Percentiles rank a stretch among this genome's conserved stretches.
Evolutionary conservation across 1,284 basidiomycete genomes (phyloP).

Genomic region (Ustilago shanxiensis): DNA sequence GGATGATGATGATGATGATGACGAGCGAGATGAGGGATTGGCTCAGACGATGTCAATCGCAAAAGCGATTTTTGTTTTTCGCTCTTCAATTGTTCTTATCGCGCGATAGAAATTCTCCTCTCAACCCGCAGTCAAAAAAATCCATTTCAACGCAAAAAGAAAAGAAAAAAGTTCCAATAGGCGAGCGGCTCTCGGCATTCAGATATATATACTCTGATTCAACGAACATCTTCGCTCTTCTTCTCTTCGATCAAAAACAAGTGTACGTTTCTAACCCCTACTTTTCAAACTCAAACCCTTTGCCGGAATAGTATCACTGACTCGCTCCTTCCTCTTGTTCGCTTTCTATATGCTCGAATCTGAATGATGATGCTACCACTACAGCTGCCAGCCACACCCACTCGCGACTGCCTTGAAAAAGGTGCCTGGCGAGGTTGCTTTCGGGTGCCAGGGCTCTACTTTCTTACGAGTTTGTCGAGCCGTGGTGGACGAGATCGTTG

Average conservation of each 20-base stretch:
- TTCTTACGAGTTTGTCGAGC: conserved; percentile 15
- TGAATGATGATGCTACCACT: neutral
- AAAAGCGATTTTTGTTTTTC: conserved; percentile 6
- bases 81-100: conserved; percentile 26
- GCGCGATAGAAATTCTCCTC: conserved; percentile 16
- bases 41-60: neutral
- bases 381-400: conserved; percentile 66
- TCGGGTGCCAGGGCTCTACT: conserved; percentile 51
- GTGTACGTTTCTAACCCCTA: conserved; percentile 53
- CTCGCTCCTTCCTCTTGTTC: too few relatives aligned
- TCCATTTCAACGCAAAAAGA: neutral
- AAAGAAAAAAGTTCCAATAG: conserved; percentile 5
- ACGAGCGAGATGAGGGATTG: neutral
- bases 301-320: neutral
- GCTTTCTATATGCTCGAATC: neutral
- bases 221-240: conserved; percentile 14
- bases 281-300: neutral
- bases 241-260: conserved; percentile 65
- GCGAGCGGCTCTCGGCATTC: neutral
- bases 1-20: conserved; percentile 13
- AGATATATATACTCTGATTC: conserved; percentile 23
- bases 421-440: conserved; percentile 47
- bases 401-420: conserved; percentile 51
- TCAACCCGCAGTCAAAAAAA: neutral
- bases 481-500: conserved; percentile 60